Evolutionary conservation across 2,329 filamentous ascomycete genomes (phyloP).

Genomic region (Neurospora sp.): DNA sequence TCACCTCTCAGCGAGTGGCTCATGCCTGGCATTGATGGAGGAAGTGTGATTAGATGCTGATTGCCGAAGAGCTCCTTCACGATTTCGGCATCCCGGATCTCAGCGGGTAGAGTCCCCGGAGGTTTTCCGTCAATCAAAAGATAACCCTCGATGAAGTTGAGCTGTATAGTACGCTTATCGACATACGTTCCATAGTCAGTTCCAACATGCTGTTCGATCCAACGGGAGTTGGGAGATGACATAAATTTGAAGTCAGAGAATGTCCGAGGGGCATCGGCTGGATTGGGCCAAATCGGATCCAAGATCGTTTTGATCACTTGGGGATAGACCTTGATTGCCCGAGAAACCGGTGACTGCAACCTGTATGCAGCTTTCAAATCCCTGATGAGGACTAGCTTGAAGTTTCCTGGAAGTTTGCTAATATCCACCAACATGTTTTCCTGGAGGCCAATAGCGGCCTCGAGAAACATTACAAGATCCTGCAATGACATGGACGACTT

Average conservation of each 20-base stretch:
- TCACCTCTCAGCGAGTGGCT: neutral
- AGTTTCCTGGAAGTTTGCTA: slow-evolving; percentile 1
- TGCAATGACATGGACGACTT: slow-evolving; percentile 25
- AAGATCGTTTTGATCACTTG: slow-evolving; percentile 4
- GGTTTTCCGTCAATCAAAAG: neutral
- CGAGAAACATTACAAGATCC: slow-evolving; percentile 34
- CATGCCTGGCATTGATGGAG: neutral
- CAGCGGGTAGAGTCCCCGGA: neutral
- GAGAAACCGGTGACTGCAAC: neutral
- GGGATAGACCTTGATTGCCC: neutral
- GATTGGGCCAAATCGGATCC: slow-evolving; percentile 8
- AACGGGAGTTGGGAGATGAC: neutral
- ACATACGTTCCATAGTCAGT: no score
- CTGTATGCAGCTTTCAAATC: slow-evolving; percentile 8
- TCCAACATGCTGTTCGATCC: neutral
- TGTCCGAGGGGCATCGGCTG: neutral
- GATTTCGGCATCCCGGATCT: neutral
- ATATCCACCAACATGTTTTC: slow-evolving; percentile 9
- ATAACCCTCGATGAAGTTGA: slow-evolving; percentile 3
- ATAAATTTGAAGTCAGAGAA: neutral
- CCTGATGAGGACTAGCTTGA: slow-evolving; percentile 3
- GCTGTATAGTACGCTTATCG: neutral
- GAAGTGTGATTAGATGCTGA: neutral
- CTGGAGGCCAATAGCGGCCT: slow-evolving; percentile 21
- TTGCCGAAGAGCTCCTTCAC: slow-evolving; percentile 3